Evolutionary conservation across 2,329 filamentous ascomycete genomes (phyloP), one percentile per base, ranked within the genome.

Genomic region (Penicillium sp.): DNA sequence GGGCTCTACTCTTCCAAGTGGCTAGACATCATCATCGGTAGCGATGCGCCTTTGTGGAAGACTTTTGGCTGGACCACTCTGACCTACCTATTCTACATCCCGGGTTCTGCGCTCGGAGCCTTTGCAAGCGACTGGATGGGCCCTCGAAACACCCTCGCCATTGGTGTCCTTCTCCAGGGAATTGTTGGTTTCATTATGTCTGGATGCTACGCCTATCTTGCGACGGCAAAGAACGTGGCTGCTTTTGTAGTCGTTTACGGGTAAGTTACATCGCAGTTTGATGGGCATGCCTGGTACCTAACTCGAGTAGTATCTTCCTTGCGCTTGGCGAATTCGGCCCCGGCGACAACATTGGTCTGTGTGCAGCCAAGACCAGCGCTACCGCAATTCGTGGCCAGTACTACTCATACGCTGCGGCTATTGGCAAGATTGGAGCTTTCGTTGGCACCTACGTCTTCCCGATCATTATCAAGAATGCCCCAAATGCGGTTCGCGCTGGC

Each of bases 171-270:
- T 3, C 68, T 85, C 0, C 92, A 96, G 69, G 88, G 85, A 2
- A 67, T 90, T 7, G 82, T 96, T 6, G 92, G 92, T 2, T 96
- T 93, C 73, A 86, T 92, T 74, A 95, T 96, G 89, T 87, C 90
- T 0, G 90, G 86, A 9, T 84, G 84, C 59, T 96, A 95, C 72
- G 72, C 75, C 6, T 80, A 80, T 47, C 81, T 96, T n/a, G 84
- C 85, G 0, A 80, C 84, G 47, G 77, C 85, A 0, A 66, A 79
- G 54, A 84, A 90, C 54, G 84, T 94, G 4, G 89, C 79, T 7
- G 88, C 79, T 0, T 95, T 94, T 61, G 86, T 89, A 1, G 86
- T 91, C 5, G 83, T 93, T 2, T 93, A 91, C 62, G 89, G 85
- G 73, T 74, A 58, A 54, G 70, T 59, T 26, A 5, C 4, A 13